A percentile compares a stretch with the other conserved stretches of the same genome.
These are phyloP conservation scores for Fusarium ramigenum DNA, from an alignment of 2,329 filamentous ascomycete genomes.

Conservation along the genomic window DNA sequence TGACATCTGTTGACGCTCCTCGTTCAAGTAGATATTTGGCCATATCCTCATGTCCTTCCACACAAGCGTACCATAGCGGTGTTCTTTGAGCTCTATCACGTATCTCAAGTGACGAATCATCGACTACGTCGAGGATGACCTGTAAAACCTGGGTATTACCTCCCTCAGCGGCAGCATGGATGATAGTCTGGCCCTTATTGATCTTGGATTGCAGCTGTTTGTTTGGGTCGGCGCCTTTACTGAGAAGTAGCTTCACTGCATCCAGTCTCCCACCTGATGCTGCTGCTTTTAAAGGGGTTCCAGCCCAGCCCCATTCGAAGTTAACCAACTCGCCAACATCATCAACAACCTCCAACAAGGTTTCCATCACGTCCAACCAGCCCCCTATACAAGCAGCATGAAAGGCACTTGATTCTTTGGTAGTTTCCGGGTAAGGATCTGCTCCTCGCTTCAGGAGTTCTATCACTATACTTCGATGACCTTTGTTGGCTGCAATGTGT, in stretches of 20 bases:
- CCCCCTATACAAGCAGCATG: constrained; percentile 18
- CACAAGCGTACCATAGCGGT: constrained; percentile 26
- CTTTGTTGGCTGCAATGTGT: constrained; percentile 5
- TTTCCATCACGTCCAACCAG: constrained; percentile 7
- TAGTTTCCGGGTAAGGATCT: constrained; percentile 3
- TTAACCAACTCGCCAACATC: constrained; percentile 19
- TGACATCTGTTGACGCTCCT: constrained; percentile 12
- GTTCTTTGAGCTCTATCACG: constrained; percentile 15
- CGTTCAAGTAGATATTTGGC: constrained; percentile 25
- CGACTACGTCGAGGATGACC: not conserved
- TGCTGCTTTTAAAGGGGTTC: constrained; percentile 17
- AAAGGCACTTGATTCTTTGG: constrained; percentile 16
- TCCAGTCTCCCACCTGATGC: constrained; percentile 15
- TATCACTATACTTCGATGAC: not conserved
- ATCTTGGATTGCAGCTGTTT: constrained; percentile 19
- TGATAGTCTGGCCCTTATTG: constrained; percentile 8
- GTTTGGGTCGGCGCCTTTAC: constrained; percentile 21
- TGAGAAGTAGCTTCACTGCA: constrained; percentile 14
- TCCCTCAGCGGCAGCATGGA: constrained; percentile 27
- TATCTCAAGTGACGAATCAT: constrained; percentile 13
- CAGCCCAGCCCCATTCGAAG: constrained; percentile 32
- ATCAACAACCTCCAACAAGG: constrained; percentile 18
- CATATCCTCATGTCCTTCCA: constrained; percentile 21
- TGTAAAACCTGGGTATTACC: constrained; percentile 24
- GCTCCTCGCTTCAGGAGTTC: constrained; percentile 33